Conservation (phyloP, 306 rosid species). For the Comarum palustre region DNA sequence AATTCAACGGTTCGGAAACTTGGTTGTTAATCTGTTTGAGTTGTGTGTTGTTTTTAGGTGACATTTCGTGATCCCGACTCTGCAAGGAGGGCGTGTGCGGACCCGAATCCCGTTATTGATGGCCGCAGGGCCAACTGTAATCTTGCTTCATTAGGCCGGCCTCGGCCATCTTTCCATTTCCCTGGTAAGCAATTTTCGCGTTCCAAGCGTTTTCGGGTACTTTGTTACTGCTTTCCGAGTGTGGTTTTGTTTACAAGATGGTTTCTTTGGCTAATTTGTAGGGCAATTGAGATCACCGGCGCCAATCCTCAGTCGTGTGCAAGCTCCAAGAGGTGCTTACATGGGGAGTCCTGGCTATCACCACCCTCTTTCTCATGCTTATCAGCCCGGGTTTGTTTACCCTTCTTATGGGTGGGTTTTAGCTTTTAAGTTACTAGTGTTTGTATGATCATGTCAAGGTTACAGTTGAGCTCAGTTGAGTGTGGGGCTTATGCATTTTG, state of each 20-base stretch:
- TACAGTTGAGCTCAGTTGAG: not conserved
- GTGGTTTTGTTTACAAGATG: not conserved
- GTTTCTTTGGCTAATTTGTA: slow-evolving; percentile 8
- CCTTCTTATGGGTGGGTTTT: slow-evolving; percentile 29
- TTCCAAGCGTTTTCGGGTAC: not conserved
- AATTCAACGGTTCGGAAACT: not conserved
- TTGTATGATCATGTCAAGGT: not conserved
- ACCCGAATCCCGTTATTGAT: slow-evolving; percentile 66
- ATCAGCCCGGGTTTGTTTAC: slow-evolving; percentile 24
- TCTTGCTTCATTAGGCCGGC: slow-evolving; percentile 34
- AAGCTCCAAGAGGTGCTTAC: slow-evolving; percentile 19
- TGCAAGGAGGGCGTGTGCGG: slow-evolving; percentile 59
- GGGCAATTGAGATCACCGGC: slow-evolving; percentile 20
- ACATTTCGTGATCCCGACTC: slow-evolving; percentile 67
- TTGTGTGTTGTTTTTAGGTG: slow-evolving; percentile 38
- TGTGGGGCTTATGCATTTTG: slow-evolving; percentile 8
- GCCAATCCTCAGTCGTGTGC: slow-evolving; percentile 19
- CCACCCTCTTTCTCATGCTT: slow-evolving; percentile 21
- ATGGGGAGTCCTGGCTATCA: slow-evolving; percentile 24
- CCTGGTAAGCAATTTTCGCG: not conserved
- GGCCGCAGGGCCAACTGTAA: slow-evolving; percentile 70
- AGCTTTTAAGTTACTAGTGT: not conserved
- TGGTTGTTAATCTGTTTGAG: not conserved
- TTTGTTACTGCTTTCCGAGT: not conserved
- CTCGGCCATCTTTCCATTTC: slow-evolving; percentile 13